Evolutionary conservation across 345 rosid species (phyloP).

Genomic region (Salix dunnii): DNA sequence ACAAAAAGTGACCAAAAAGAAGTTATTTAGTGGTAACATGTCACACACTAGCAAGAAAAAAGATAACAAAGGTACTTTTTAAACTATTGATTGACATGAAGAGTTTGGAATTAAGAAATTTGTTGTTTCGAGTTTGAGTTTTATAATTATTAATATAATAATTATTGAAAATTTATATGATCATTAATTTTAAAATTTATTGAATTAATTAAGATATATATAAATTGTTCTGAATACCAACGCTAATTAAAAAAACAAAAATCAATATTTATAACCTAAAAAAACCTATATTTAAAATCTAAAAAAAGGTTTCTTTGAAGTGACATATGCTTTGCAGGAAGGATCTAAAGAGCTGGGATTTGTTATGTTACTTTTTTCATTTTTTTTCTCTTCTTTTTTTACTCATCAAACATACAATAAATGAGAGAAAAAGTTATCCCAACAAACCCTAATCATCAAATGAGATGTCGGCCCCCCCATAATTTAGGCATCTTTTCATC

Average conservation of each 20-base stretch:
- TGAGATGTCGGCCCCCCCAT: constrained; percentile 24
- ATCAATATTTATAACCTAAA: constrained; percentile 9
- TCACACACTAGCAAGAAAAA: constrained; percentile 36
- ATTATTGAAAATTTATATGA: too few species aligned
- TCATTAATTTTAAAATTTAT: rapidly evolving
- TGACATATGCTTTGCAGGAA: constrained; percentile 40
- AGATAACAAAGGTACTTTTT: constrained; percentile 23
- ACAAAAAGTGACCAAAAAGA: constrained; percentile 50
- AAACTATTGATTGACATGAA: too few species aligned
- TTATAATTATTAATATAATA: too few species aligned
- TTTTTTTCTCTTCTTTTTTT: background rate
- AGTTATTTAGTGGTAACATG: constrained; percentile 42
- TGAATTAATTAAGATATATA: rapidly evolving
- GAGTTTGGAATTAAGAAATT: too few species aligned
- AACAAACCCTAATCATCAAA: constrained; percentile 47
- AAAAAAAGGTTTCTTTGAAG: constrained; percentile 21
- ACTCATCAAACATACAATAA: constrained; percentile 13
- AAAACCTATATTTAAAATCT: too few species aligned
- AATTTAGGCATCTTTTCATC: constrained; percentile 40
- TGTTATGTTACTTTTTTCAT: constrained; percentile 4
- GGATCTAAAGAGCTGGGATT: constrained; percentile 38
- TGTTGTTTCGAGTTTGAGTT: too few species aligned
- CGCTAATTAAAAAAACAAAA: too few species aligned
- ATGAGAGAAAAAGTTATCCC: constrained; percentile 22
- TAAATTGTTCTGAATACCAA: rapidly evolving